These are phyloP conservation scores for Coffea canephora DNA, from an alignment of 257 asterid species.

Conservation along the genomic window DNA sequence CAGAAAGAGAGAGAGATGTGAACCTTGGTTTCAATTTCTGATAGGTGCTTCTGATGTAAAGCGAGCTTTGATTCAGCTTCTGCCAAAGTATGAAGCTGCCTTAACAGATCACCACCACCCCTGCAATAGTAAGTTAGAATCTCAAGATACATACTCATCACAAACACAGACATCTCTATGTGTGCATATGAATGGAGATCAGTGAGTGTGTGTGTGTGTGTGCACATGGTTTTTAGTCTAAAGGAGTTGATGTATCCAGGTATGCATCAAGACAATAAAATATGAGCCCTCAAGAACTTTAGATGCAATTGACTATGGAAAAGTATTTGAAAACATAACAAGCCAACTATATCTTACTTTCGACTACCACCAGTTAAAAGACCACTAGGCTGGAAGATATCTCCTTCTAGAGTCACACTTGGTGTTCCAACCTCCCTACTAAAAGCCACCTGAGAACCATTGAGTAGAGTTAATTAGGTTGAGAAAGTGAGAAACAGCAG, in stretches of 20 bases:
- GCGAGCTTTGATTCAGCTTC: conserved; percentile 70
- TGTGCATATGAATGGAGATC: background rate
- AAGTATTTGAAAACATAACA: background rate
- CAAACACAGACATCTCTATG: background rate
- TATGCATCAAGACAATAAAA: background rate
- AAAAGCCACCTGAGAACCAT: conserved; percentile 70
- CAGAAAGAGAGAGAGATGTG: conserved; percentile 11
- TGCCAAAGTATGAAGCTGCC: conserved; percentile 79
- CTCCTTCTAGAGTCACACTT: conserved; percentile 84
- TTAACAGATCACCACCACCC: conserved; percentile 90
- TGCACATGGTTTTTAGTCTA: background rate
- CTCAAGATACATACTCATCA: conserved; percentile 20
- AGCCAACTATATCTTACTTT: conserved; percentile 49
- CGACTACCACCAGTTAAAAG: conserved; percentile 98
- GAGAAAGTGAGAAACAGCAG: background rate
- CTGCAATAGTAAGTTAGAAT: conserved; percentile 42
- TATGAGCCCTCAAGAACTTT: background rate
- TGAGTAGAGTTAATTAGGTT: conserved; percentile 13
- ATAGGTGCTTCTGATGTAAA: conserved; percentile 56
- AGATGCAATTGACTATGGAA: conserved; percentile 10
- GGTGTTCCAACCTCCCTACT: conserved; percentile 60
- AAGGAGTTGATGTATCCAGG: background rate
- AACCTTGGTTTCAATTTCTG: conserved; percentile 81
- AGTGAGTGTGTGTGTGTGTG: background rate
- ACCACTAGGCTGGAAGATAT: conserved; percentile 93